A percentile compares a stretch with the other conserved stretches of the same genome.
These are phyloP conservation scores for Trametes villosa DNA, from an alignment of 768 basidiomycete genomes.

Conservation along the genomic window DNA sequence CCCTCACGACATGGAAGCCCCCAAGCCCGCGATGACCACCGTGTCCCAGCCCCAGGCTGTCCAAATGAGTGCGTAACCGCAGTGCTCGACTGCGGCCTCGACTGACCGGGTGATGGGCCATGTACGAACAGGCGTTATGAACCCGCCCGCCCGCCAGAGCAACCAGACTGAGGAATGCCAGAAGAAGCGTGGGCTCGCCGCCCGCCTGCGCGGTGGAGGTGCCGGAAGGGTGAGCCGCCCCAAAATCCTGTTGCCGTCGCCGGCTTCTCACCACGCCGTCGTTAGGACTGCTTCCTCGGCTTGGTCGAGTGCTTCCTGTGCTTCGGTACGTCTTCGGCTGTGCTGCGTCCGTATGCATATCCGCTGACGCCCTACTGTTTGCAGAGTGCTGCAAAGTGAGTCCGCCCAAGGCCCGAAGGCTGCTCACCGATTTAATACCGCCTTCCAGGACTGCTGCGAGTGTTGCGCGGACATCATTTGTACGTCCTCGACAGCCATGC, in stretches of 20 bases:
- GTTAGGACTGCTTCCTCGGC: constrained; percentile 71
- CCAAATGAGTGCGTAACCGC: constrained; percentile 59
- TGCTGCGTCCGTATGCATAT: neutral
- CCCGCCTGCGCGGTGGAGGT: constrained; percentile 72
- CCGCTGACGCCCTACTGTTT: neutral
- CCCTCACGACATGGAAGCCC: constrained; percentile 34
- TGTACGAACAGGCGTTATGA: constrained; percentile 48
- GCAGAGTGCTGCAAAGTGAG: constrained; percentile 74
- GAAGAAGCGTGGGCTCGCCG: constrained; percentile 49
- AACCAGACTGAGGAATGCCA: constrained; percentile 38
- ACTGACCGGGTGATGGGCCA: neutral
- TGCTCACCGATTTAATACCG: constrained; percentile 6
- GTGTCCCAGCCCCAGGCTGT: constrained; percentile 61
- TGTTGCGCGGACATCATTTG: constrained; percentile 73
- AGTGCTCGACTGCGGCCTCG: neutral
- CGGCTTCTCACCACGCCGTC: neutral
- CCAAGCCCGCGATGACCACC: constrained; percentile 39
- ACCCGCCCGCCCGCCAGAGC: constrained; percentile 42
- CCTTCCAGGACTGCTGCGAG: constrained; percentile 66
- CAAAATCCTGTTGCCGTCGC: neutral
- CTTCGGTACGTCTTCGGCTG: constrained; percentile 54
- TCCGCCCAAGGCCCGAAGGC: neutral
- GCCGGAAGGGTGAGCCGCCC: constrained; percentile 56
- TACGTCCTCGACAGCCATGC: constrained; percentile 39
- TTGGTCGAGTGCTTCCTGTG: constrained; percentile 70